Evolutionary conservation across 805 yeast species (phyloP), one percentile per base, ranked within the genome.

Genomic region (Yamadazyma scolyti): DNA sequence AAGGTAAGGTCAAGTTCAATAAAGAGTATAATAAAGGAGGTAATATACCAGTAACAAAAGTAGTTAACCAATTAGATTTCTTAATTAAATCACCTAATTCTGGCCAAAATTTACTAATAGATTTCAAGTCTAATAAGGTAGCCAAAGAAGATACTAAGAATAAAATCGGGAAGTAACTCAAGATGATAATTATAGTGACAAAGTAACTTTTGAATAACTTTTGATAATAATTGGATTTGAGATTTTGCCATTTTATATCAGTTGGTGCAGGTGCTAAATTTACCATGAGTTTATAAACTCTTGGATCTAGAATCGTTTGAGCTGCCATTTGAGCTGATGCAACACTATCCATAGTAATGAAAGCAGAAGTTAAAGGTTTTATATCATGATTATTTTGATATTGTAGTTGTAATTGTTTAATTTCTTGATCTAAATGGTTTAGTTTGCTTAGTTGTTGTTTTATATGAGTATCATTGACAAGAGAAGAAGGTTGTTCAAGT

Each of bases 21-120:
- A 74, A 43, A 3, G 80, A 67, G 54, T 75, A 77, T 33, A 77
- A 67, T 34, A 75, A 65, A 9, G 82, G 79, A 9, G 82, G 82
- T 46, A 77, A 57, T 33, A 77, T 64, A 58, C 82, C 82, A 4
- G 81, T 75, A 14, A 77, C 79, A 29, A 75, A 55, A 0, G 79
- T 71, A 16, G 77, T 65, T 16, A 71, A 47, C 66, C 72, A 65
- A 27, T 71, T 68, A 18, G 77, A 75, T 28, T 66, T 58, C 23
- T 71, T 46, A 28, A 77, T 65, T 28, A 68, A 54, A n/a, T 69
- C 63, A 1, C 81, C 82, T 23, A 76, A 60, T 6, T 66, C 72
- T 3, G 81, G 81, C 78, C 79, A 76, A 35, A 75, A 53, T 43
- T 72, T 74, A 29, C 66, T 64, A 31, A 77, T 73, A 1, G 79